A percentile compares a stretch with the other conserved stretches of the same genome.
Evolutionary conservation across 306 rosid species (phyloP).

Genomic region (Castanospermum australe): DNA sequence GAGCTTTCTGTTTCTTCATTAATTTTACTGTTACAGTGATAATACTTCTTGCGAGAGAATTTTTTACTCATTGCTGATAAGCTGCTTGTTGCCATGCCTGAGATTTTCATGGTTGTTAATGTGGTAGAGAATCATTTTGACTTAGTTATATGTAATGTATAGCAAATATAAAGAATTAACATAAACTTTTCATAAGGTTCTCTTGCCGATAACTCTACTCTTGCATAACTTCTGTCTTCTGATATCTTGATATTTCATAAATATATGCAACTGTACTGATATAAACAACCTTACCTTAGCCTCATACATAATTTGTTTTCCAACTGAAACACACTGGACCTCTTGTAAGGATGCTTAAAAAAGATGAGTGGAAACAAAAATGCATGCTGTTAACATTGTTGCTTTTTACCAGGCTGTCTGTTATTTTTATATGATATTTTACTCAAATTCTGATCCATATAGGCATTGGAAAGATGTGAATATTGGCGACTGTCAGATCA

Average conservation of each 20-base stretch:
- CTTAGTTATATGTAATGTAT: not conserved
- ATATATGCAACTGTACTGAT: not conserved
- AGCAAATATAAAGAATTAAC: not conserved
- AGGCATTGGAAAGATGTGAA: constrained; percentile 87
- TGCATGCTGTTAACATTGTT: not conserved
- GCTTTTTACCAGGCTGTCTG: not conserved
- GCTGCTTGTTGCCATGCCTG: constrained; percentile 1
- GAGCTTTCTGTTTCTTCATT: not conserved
- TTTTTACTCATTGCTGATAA: not conserved
- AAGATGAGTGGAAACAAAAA: not conserved
- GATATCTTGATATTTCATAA: not conserved
- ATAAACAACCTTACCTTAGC: not conserved
- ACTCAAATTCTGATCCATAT: not conserved
- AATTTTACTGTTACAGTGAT: not conserved
- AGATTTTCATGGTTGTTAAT: constrained; percentile 2
- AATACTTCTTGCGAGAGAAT: not conserved
- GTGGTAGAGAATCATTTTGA: not conserved
- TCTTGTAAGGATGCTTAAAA: not conserved
- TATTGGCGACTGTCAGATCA: constrained; percentile 97
- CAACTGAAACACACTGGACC: not conserved
- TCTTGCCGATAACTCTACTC: not conserved
- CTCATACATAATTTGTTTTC: not conserved
- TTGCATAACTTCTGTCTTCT: not conserved
- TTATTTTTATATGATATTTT: not conserved
- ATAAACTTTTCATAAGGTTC: not conserved